These are phyloP conservation scores for Rhodotorula toruloides DNA, from an alignment of 768 basidiomycete genomes.

Conservation along the genomic window DNA sequence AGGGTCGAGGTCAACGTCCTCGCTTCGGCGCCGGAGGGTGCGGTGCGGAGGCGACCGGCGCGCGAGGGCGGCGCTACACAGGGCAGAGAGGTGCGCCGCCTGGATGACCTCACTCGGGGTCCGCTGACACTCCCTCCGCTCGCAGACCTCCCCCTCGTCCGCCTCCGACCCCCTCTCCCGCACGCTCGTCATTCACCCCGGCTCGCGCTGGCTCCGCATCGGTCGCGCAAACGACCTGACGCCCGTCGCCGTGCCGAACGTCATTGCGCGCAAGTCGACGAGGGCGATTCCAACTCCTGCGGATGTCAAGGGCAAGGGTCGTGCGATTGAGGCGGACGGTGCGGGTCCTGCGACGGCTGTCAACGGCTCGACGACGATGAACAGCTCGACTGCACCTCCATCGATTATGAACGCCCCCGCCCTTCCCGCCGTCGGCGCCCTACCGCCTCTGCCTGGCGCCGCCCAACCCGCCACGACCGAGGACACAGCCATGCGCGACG, in stretches of 20 bases:
- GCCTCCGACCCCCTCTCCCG: slow-evolving; percentile 21
- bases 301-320: slow-evolving; percentile 2
- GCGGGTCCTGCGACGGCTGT: neutral
- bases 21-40: neutral
- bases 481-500: slow-evolving; percentile 5
- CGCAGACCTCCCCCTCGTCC: neutral
- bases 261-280: slow-evolving; percentile 39
- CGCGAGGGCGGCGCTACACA: too few species aligned
- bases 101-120: neutral
- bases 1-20: slow-evolving; percentile 15
- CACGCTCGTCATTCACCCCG: slow-evolving; percentile 44
- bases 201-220: slow-evolving; percentile 42
- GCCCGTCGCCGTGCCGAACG: slow-evolving; percentile 39
- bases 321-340: neutral
- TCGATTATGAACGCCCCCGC: neutral
- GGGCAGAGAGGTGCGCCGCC: neutral
- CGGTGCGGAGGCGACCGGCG: neutral
- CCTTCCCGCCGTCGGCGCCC: neutral
- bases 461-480: neutral
- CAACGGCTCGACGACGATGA: neutral
- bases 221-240: slow-evolving; percentile 38
- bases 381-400: too few species aligned
- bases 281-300: neutral
- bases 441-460: neutral
- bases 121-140: neutral